Evolutionary conservation across 129 eudicot species (phyloP).

Genomic region (Rutidosis leptorrhynchoides): DNA sequence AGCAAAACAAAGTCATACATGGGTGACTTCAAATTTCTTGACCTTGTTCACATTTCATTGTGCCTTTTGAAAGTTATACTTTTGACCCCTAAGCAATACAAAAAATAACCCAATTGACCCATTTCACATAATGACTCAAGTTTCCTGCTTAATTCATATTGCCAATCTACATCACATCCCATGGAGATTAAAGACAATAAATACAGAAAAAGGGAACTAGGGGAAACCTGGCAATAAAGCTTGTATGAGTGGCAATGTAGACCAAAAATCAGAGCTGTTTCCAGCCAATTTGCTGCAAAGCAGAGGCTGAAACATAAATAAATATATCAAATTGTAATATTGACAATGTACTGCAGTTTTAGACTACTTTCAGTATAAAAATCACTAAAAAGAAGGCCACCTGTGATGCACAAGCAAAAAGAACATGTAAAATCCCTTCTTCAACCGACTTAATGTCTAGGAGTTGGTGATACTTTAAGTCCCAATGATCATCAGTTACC

Average conservation of each 20-base stretch:
- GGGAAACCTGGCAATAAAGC: constrained; percentile 99
- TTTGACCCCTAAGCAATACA: neutral
- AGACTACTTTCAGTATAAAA: neutral
- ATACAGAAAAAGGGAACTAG: too few species aligned
- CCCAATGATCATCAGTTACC: constrained; percentile 56
- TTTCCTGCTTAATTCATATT: neutral
- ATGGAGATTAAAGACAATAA: too few species aligned
- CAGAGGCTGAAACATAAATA: constrained; percentile 53
- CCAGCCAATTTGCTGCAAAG: constrained; percentile 90
- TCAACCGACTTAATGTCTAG: constrained; percentile 75
- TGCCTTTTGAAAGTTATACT: neutral
- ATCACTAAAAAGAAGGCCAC: constrained; percentile 38
- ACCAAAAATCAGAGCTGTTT: constrained; percentile 66
- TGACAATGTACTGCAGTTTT: neutral
- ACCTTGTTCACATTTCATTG: neutral
- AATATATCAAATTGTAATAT: constrained; percentile 29
- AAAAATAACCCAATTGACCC: neutral
- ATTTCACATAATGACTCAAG: neutral
- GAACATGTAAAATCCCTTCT: constrained; percentile 86
- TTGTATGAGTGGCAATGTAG: constrained; percentile 81
- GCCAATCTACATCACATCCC: too few species aligned
- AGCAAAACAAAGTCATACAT: neutral
- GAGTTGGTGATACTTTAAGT: constrained; percentile 52
- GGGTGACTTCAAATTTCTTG: neutral
- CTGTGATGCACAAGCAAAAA: constrained; percentile 90